Base-by-base conservation (phyloP, 768 basidiomycete genomes). In the Imleria badia region DNA sequence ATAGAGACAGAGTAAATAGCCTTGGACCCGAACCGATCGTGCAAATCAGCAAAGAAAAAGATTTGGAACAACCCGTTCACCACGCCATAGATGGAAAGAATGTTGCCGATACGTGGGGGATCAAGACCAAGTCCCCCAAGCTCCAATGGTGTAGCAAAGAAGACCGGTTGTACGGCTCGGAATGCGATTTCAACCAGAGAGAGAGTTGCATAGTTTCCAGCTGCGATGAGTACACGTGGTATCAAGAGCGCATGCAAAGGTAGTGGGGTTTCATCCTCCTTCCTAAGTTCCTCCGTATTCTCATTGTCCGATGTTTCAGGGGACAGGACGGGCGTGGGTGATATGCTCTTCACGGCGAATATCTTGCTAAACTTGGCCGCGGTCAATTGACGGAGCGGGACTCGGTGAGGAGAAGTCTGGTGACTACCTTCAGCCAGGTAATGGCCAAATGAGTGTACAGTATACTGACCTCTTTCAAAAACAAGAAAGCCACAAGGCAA, bases 41-140 rank as follows among this genome's bases (percentile, higher is more conserved):
- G 80, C 22, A 87, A 69, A 47, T 70, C 69, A 11, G 87, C 81
- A 63, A 90, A 91, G 73, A 82, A 82, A 62, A 85, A 78, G 29
- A 87, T 71, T 65, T 89, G 86, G 65, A 87, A 76, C 20, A 81
- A 23, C 7, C 87, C 89, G 58, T 86, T 87, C 50, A 82, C 63
- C 29, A 87, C 62, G 1, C 88, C 89, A 61, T 78, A 84, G 8
- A 73, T 50, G 9, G 85, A 80, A 20, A 89, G 73, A 54, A 89
- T 79, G 34, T 79, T 78, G 5, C 89, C 89, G 33, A 91, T 91
- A 10, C 64, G 69, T 5, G 81, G 72, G 5, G 89, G 87, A 20
- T 79, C 71, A n/a, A 91, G 71, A 5, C 86, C 87, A 15, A 90
- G 78, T 1, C 89, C 89, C 33, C 89, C 89, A 14, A 83, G 74